Conservation (phyloP, 495 filamentous ascomycete genomes). For the Elaphomyces granulatus region DNA sequence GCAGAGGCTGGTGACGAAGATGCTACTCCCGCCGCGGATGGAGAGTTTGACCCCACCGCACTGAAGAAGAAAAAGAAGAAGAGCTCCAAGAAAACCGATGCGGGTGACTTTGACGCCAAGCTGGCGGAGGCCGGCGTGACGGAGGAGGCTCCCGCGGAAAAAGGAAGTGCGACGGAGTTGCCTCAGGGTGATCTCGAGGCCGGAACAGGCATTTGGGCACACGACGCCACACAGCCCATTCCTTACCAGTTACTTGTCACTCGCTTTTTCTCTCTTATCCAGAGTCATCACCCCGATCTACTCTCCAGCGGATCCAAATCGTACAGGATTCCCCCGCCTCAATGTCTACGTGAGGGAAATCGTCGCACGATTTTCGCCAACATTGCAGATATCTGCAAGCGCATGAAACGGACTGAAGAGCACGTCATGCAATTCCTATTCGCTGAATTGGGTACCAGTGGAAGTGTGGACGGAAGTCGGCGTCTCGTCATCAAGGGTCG, state of each 20-base stretch:
- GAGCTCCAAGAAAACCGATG: conserved; percentile 57
- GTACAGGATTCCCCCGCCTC: conserved; percentile 98
- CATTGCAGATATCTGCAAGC: conserved; percentile 79
- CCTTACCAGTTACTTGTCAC: conserved; percentile 70
- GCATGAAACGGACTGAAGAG: conserved; percentile 95
- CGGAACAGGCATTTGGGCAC: conserved; percentile 88
- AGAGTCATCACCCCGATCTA: conserved; percentile 89
- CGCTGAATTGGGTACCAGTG: conserved; percentile 92
- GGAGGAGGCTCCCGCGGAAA: conserved; percentile 33
- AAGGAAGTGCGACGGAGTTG: conserved; percentile 34
- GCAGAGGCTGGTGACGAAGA: conserved; percentile 42
- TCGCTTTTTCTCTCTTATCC: conserved; percentile 84
- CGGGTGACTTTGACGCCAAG: conserved; percentile 68
- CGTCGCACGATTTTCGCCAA: conserved; percentile 99
- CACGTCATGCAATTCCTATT: conserved; percentile 96
- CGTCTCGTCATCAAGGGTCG: conserved; percentile 96
- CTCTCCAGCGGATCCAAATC: conserved; percentile 73
- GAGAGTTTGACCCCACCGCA: conserved; percentile 55
- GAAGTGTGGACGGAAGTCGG: conserved; percentile 81
- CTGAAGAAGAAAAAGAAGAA: conserved; percentile 97
- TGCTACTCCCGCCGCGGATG: conserved; percentile 42
- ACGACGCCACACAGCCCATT: conserved; percentile 60
- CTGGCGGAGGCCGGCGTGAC: conserved; percentile 60
- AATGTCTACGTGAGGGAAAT: conserved; percentile 98
- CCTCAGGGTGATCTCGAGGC: conserved; percentile 66